Percentiles rank a stretch among this genome's conserved stretches.
phyloP scores from a whole-genome alignment of 2,329 filamentous ascomycete genomes.

The Fusarium sp. region DNA sequence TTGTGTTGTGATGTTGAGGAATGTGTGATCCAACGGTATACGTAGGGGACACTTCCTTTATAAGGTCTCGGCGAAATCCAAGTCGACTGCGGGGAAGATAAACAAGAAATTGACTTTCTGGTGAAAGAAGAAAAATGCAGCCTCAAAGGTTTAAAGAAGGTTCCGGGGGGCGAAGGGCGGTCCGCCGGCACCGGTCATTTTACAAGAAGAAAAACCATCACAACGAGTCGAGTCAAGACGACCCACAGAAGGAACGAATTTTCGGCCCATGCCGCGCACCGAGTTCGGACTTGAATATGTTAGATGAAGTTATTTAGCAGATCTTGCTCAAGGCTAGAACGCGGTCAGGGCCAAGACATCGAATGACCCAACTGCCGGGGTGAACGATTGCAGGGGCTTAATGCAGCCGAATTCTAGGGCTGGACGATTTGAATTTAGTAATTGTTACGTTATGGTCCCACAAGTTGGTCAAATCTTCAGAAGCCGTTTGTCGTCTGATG shows the following conservation, averaged over 20 bases:
- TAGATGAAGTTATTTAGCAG: not conserved
- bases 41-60: not conserved
- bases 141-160: constrained; percentile 11
- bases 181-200: constrained; percentile 23
- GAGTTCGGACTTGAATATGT: not conserved
- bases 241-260: constrained; percentile 12
- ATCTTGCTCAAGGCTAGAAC: not conserved
- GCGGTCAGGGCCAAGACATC: not conserved
- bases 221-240: constrained; percentile 19
- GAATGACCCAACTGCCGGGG: not conserved
- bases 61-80: not conserved
- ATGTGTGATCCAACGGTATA: not conserved
- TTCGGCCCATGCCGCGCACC: constrained; percentile 27
- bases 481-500: constrained; percentile 14
- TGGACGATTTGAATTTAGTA: constrained; percentile 20
- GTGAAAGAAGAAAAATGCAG: not conserved
- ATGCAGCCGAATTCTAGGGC: not conserved
- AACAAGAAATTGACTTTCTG: not conserved
- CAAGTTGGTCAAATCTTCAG: not conserved
- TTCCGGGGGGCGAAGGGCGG: constrained; percentile 5
- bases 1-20: not conserved
- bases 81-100: not conserved
- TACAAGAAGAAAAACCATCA: not conserved
- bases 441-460: constrained; percentile 41
- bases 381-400: not conserved